Base-by-base conservation (phyloP, 108 stramenopile genomes). In the Skeletonema marinoi region DNA sequence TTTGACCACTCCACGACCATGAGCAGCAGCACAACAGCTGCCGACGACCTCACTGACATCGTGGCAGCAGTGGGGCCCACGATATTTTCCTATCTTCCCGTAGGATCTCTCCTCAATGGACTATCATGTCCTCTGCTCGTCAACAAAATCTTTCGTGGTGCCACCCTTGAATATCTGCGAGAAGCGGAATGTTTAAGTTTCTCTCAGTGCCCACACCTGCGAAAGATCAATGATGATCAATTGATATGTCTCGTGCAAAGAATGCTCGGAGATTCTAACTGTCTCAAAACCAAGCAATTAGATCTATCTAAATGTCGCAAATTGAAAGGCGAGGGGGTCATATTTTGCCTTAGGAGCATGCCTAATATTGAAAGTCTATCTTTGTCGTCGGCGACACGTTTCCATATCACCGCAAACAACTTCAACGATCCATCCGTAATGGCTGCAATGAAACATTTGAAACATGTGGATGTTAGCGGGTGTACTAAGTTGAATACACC, bases 51-150 rank as follows among this genome's bases (percentile, higher is more conserved):
- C 44, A 46, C 44, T n/a, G 44, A 46, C 32, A 66, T 74, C 21
- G 35, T 51, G 9, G 38, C 73, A 7, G 73, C 73, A 65, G 64
- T 66, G 30, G 65, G 73, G 32, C 48, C 65, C 12, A 65, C 50
- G 31, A 65, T 74, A 29, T 66, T 66, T 21, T 66, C 73, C 6
- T 74, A 39, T 65, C 31, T 74, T 6, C 73, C 73, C n/a, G 14
- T 74, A 7, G 73, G 73, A 17, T 74, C 73, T 2, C 39, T 74
- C 16, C 38, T 74, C 17, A 74, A 65, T 66, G 73, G 73, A 19
- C 32, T 38, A 12, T 32, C 48, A 4, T 74, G 65, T 6, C 73
- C 73, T 32, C 29, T 51, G n/a, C 65, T 74, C 14, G 65, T 66
- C 65, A n/a, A 30, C 32, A 74, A 33, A 51, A 48, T 33, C 14